These are phyloP conservation scores for Pezicula carpinea DNA, from an alignment of 2,329 filamentous ascomycete genomes.

Conservation along the genomic window DNA sequence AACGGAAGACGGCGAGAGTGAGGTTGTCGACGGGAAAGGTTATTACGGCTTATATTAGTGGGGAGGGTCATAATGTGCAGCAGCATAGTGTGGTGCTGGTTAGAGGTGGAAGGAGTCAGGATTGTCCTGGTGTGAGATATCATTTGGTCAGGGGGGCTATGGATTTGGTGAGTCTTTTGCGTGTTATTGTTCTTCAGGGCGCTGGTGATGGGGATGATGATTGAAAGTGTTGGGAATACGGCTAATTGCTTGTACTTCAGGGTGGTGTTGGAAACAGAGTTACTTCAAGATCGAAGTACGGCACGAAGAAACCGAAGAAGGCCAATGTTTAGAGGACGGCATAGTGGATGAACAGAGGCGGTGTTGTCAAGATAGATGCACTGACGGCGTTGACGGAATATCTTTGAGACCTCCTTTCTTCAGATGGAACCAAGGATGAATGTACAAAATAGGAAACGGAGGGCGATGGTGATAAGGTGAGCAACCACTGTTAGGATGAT, in stretches of 20 bases:
- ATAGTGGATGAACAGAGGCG: constrained; percentile 1
- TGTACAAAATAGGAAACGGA: background rate
- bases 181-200: constrained; percentile 1
- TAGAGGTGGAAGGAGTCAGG: constrained; percentile 86
- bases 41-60: constrained; percentile 90
- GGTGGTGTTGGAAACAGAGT: constrained; percentile 84
- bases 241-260: constrained; percentile 42
- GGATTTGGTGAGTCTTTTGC: constrained; percentile 69
- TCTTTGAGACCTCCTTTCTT: background rate
- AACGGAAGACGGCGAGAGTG: constrained; percentile 92
- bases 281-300: constrained; percentile 90
- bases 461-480: background rate
- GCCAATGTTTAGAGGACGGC: constrained; percentile 33
- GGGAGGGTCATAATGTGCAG: constrained; percentile 97
- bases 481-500: too few relatives aligned
- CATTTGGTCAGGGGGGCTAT: constrained; percentile 86
- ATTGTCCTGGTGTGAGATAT: constrained; percentile 98
- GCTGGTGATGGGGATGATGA: background rate
- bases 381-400: background rate
- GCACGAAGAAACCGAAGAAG: constrained; percentile 97
- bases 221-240: background rate
- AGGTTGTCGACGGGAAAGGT: constrained; percentile 81
- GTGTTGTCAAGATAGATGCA: background rate
- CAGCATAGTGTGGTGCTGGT: constrained; percentile 97
- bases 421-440: too few relatives aligned